These are phyloP conservation scores for Musa troglodytarum DNA, from an alignment of 176 grass and related monocot species.

Conservation along the genomic window DNA sequence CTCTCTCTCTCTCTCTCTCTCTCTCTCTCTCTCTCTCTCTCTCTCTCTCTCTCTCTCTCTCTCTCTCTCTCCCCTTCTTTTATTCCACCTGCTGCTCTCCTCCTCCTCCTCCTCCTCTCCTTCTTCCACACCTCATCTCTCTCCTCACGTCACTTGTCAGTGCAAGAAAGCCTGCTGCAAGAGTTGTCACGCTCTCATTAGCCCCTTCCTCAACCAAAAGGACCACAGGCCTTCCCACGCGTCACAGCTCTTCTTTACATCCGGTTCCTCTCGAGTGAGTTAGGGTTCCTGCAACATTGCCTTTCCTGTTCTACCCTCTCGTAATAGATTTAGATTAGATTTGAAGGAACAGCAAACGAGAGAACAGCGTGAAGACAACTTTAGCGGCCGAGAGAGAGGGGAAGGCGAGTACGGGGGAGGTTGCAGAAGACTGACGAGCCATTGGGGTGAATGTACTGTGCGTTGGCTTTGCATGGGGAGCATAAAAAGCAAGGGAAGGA, in stretches of 20 bases:
- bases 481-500: neutral
- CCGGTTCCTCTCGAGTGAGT: neutral
- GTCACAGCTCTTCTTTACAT: neutral
- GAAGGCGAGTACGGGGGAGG: neutral
- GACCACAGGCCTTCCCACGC: neutral
- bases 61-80: neutral
- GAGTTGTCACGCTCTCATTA: slow-evolving; percentile 7
- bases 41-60: neutral
- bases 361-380: neutral
- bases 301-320: neutral
- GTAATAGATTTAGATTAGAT: neutral
- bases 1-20: no score
- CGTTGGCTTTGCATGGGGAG: neutral
- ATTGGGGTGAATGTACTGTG: neutral
- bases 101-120: neutral
- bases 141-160: neutral
- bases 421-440: neutral
- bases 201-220: slow-evolving; percentile 6
- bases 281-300: neutral
- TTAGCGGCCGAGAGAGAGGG: neutral
- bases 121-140: neutral
- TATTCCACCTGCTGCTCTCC: neutral
- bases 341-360: neutral
- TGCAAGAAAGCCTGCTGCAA: neutral
- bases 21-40: no score